phyloP scores from a whole-genome alignment of 202 grass and related monocot species.

The Panicum hallii region DNA sequence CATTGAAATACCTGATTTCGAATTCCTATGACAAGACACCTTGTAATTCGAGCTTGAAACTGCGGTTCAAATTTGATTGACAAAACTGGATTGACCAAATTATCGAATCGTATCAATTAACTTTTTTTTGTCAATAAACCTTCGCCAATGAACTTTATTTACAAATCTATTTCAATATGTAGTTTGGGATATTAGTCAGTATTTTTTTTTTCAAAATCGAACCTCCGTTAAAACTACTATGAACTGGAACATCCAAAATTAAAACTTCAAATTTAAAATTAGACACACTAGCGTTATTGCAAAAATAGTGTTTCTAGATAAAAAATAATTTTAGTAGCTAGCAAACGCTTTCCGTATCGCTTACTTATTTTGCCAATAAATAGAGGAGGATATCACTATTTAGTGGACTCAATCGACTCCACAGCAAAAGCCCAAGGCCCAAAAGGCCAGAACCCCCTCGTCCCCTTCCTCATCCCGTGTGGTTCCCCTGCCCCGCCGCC shows the following conservation, averaged over 20 bases:
- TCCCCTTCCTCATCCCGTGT: neutral
- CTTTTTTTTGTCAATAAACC: no score
- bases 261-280: neutral
- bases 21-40: neutral
- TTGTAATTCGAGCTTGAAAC: neutral
- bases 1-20: neutral
- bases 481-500: constrained; percentile 1
- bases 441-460: neutral
- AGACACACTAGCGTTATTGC: neutral
- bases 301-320: no score
- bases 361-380: neutral
- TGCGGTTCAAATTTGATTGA: no score
- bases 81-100: no score
- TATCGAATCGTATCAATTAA: neutral
- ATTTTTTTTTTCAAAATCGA: no score
- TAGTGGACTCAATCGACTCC: neutral
- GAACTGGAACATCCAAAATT: no score
- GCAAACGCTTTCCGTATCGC: no score
- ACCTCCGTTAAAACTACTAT: no score
- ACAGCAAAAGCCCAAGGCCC: neutral
- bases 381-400: neutral
- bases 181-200: no score
- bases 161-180: no score
- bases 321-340: no score
- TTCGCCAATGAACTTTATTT: no score